Conservation (phyloP, 2,329 filamentous ascomycete species). For the Daldinia sp. region DNA sequence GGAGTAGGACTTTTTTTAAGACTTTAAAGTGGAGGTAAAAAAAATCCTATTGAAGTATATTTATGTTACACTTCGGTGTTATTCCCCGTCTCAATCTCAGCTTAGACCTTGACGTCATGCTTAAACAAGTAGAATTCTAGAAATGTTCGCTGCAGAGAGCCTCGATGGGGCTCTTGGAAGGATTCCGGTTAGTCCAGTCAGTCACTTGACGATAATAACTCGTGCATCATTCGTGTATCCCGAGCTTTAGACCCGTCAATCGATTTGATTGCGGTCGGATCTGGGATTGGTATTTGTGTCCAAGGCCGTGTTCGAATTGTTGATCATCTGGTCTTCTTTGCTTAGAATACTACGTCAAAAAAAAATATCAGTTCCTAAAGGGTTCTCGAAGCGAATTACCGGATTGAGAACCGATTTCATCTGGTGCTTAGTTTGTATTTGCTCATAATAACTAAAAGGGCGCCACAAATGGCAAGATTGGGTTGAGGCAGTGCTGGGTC, state of each 20-base stretch:
- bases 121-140: conserved; percentile 32
- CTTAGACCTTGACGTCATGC: conserved; percentile 21
- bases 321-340: neutral
- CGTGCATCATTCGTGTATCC: neutral
- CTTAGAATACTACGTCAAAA: neutral
- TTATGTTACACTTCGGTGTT: conserved; percentile 2
- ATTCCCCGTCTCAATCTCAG: neutral
- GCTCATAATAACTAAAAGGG: conserved; percentile 18
- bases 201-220: conserved; percentile 2
- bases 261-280: neutral
- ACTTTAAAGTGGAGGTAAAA: neutral
- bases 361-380: neutral
- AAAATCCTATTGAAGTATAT: no score
- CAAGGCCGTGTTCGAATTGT: neutral
- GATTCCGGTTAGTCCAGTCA: neutral
- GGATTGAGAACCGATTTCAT: conserved; percentile 9
- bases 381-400: conserved; percentile 22
- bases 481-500: conserved; percentile 39
- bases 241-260: neutral
- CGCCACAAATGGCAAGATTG: conserved; percentile 18
- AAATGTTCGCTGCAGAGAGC: conserved; percentile 13
- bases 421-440: neutral
- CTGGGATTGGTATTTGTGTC: neutral
- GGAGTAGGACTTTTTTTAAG: neutral
- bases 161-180: neutral